Percentiles rank a stretch among this genome's conserved stretches.
Evolutionary conservation across 1,284 basidiomycete species (phyloP).

Genomic region (Malassezia brasiliensis): DNA sequence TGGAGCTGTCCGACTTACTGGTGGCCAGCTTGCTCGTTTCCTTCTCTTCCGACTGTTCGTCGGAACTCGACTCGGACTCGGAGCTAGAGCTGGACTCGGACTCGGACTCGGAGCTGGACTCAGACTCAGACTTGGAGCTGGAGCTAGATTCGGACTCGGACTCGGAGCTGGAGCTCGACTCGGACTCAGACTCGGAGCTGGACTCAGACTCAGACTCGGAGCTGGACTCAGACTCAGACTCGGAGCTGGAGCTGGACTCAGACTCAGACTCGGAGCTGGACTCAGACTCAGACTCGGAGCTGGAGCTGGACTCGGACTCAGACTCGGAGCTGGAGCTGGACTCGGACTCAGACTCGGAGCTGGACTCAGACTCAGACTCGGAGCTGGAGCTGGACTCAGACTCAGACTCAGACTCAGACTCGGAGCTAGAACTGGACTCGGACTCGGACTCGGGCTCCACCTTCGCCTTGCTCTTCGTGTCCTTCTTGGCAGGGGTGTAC

Average conservation of each 20-base stretch:
- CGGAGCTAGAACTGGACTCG: neutral
- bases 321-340: neutral
- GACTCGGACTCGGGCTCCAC: neutral
- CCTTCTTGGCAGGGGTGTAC: slow-evolving; percentile 2
- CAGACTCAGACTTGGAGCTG: neutral
- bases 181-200: slow-evolving; percentile 4
- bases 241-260: neutral
- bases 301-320: slow-evolving; percentile 16
- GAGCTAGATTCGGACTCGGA: slow-evolving; percentile 1
- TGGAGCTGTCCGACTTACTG: neutral
- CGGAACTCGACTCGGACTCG: slow-evolving; percentile 12
- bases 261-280: neutral
- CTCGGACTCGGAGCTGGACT: neutral
- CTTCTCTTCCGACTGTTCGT: slow-evolving; percentile 16
- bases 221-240: neutral
- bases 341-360: neutral
- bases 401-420: neutral
- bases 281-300: slow-evolving; percentile 18
- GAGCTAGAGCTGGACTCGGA: slow-evolving; percentile 13
- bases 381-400: slow-evolving; percentile 6
- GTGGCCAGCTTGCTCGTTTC: slow-evolving; percentile 16
- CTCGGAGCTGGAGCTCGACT: slow-evolving; percentile 7
- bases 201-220: slow-evolving; percentile 1
- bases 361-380: slow-evolving; percentile 7
- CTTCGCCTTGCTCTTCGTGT: slow-evolving; percentile 7